Percentiles rank a stretch among this genome's conserved stretches.
Evolutionary conservation across 192 early-diverging fungal species (phyloP).

Genomic region (Funneliformis geosporum): DNA sequence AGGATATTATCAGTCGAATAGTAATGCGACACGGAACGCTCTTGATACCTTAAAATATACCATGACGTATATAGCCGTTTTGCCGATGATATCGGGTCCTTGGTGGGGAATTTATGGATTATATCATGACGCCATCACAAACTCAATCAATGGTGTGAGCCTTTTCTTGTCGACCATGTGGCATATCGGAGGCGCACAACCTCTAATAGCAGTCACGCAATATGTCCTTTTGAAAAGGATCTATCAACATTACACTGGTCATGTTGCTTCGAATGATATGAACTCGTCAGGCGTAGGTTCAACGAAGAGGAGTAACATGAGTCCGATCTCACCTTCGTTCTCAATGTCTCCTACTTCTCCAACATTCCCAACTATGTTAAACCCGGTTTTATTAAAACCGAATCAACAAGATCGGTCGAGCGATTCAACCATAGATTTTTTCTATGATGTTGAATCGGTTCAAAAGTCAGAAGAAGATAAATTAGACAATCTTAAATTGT

Average conservation of each 20-base stretch:
- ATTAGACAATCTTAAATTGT: too few relatives aligned
- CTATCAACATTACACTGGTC: conserved; percentile 17
- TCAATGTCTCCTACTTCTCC: not conserved
- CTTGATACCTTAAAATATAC: conserved; percentile 31
- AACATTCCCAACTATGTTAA: not conserved
- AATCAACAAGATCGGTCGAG: not conserved
- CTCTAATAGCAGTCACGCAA: conserved; percentile 21
- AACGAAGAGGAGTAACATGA: not conserved
- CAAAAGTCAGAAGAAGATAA: not conserved
- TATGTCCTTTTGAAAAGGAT: conserved; percentile 23
- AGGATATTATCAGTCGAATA: not conserved
- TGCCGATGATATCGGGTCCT: conserved; percentile 9
- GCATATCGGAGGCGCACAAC: conserved; percentile 24
- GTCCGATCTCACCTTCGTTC: not conserved
- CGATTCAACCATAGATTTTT: too few relatives aligned
- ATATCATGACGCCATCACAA: not conserved
- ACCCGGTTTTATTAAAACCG: not conserved
- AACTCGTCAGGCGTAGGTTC: not conserved
- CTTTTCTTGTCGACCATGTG: conserved; percentile 19
- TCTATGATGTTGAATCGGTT: not conserved
- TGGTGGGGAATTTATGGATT: conserved; percentile 26
- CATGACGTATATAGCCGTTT: conserved; percentile 18
- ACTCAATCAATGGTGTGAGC: not conserved
- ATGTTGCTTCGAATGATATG: not conserved
- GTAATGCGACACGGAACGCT: conserved; percentile 13